Conservation (phyloP, 2,329 filamentous ascomycete genomes). For the Ophiostoma pallidulum region DNA sequence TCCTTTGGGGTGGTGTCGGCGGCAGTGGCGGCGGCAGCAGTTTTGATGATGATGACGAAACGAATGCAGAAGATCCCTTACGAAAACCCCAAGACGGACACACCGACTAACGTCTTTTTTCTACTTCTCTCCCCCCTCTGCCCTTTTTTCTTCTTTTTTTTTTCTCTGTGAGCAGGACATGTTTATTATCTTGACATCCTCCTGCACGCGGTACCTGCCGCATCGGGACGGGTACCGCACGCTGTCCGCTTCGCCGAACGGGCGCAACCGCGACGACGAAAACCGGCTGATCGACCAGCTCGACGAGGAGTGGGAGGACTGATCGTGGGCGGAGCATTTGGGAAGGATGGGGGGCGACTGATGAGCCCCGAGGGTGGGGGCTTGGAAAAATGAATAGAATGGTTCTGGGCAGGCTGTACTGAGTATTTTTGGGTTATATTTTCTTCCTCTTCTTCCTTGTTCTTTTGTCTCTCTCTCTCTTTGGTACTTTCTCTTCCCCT, state of each 20-base stretch:
- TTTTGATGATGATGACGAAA: not conserved
- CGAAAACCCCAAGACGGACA: not conserved
- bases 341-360: too few species aligned
- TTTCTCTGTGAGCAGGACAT: conserved; percentile 40
- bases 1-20: too few species aligned
- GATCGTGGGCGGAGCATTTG: too few species aligned
- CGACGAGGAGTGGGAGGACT: conserved; percentile 88
- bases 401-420: not conserved
- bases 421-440: conserved; percentile 1
- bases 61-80: conserved; percentile 1
- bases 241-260: conserved; percentile 45
- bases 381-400: not conserved
- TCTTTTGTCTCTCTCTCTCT: not conserved
- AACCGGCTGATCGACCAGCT: conserved; percentile 91
- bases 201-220: conserved; percentile 58
- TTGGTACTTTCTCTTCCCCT: not conserved
- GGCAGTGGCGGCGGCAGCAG: not conserved
- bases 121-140: conserved; percentile 17
- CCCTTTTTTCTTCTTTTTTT: not conserved
- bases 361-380: not conserved
- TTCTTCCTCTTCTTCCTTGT: not conserved
- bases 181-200: conserved; percentile 58
- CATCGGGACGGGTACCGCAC: conserved; percentile 57
- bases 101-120: conserved; percentile 18
- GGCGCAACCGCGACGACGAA: conserved; percentile 63